Conservation (phyloP, 371 early-diverging fungal genomes). For the Sporodiniella umbellata region DNA sequence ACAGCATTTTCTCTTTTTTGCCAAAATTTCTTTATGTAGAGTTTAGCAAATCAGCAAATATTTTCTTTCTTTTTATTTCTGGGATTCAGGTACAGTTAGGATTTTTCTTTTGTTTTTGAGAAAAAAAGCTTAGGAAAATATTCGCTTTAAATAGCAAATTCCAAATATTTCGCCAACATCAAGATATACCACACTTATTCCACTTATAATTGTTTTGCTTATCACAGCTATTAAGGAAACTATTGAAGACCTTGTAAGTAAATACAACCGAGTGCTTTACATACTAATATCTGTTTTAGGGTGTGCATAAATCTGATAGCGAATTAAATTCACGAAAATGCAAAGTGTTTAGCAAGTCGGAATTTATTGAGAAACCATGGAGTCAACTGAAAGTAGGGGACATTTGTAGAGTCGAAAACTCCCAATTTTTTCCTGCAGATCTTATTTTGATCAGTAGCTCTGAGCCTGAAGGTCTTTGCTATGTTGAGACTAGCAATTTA, state of each 20-base stretch:
- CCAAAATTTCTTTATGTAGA: slow-evolving; percentile 92
- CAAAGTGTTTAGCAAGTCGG: slow-evolving; percentile 60
- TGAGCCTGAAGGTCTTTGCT: slow-evolving; percentile 89
- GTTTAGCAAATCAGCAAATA: slow-evolving; percentile 92
- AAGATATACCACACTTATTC: slow-evolving; percentile 87
- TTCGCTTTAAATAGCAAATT: slow-evolving; percentile 61
- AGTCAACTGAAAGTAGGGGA: slow-evolving; percentile 86
- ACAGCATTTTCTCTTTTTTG: slow-evolving; percentile 83
- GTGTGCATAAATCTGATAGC: slow-evolving; percentile 66
- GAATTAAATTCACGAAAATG: slow-evolving; percentile 73
- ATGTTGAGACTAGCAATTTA: slow-evolving; percentile 93
- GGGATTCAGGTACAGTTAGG: slow-evolving; percentile 66
- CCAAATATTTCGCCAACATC: slow-evolving; percentile 82
- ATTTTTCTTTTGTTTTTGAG: too few relatives aligned
- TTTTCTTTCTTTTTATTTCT: slow-evolving; percentile 91
- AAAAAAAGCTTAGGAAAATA: background rate
- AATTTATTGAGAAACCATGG: slow-evolving; percentile 73
- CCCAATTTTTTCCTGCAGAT: slow-evolving; percentile 93
- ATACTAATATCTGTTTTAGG: slow-evolving; percentile 17
- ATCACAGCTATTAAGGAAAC: slow-evolving; percentile 96
- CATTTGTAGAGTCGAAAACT: slow-evolving; percentile 82
- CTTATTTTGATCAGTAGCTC: slow-evolving; percentile 77
- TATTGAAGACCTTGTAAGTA: slow-evolving; percentile 82
- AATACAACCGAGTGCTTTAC: slow-evolving; percentile 15
- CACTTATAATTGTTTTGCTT: slow-evolving; percentile 85